Base-by-base conservation (phyloP, 371 early-diverging fungal species). In the Mucor mucedo region DNA sequence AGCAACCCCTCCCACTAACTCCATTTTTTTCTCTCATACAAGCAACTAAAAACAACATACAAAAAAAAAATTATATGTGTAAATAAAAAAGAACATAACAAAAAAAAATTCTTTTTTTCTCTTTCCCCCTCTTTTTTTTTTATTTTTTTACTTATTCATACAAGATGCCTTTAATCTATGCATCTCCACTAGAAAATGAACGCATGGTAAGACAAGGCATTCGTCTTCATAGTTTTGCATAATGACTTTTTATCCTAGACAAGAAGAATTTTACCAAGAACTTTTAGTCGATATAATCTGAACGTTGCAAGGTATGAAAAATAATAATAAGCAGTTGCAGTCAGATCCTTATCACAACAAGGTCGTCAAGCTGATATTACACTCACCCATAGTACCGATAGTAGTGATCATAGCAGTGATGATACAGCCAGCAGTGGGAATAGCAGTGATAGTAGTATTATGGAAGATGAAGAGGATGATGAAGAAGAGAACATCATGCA, bases 131-230 rank as follows among this genome's bases (percentile, higher is more conserved):
- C 8, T 47, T 47, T 48, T 35, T 16, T 21, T 47, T 21, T 40
- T 40, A 9, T 38, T 21, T 53, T 53, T 53, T 53, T 4, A 9
- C 28, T 27, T 58, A 10, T 33, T 21, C 50, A 33, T 30, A 47
- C 49, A 39, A 49, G n/a, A 58, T 47, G 49, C 38, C 49, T 49
- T 21, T 33, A 16, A 47, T 47, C 21, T 38, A 58, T 14, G 10
- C 38, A 45, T 30, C 33, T 21, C 45, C 21, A 21, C 21, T 30
- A 57, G 13, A 47, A 4, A 21, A 16, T 45, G 47, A 45, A 33
- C 44, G 32, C 45, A 57, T 33, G 11, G 41, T n/a, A 57, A 35
- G 32, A 57, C 41, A n/a, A 28, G 5, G 16, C 44, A 39, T 13
- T 5, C 29, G 2, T 10, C 5, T 42, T 42, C 21, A 21, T 21